Base-by-base conservation (phyloP, 192 early-diverging fungal species). In the Backusella liffmaniae region DNA sequence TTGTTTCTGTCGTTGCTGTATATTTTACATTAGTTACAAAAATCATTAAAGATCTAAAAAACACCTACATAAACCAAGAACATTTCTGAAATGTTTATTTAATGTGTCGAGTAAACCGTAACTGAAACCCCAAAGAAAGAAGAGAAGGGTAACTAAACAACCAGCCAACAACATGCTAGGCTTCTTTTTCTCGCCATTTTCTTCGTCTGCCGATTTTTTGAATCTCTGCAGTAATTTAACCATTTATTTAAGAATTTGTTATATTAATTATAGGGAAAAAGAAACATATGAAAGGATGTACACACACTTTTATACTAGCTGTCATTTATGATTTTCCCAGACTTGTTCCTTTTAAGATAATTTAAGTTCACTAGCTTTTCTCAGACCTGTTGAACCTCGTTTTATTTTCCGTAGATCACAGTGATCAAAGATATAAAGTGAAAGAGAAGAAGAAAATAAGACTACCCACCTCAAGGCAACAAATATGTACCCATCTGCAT, bases 121-220 rank as follows among this genome's bases (percentile, higher is more conserved):
- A 37, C 74, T 72, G 41, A 80, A 80, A 21, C 79, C 79, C 79
- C 79, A 80, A 44, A 80, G 76, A 35, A 80, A 80, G 46, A 80
- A 80, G n/a, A 80, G 79, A 13, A 51, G 10, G 1, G 75, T 80
- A 21, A 80, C 75, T 21, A 80, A 39, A 66, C 65, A 62, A 51
- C 67, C 67, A 29, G 77, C 72, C n/a, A 78, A 34, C 23, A 79
- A 37, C 39, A 76, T 72, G 29, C 69, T 70, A 3, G 56, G 73
- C 26, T 68, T 62, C 26, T 62, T 62, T 62, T 62, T 29, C 26
- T 23, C 56, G 56, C 56, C 56, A 62, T 62, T 62, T 62, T 62
- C 56, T 29, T 13, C 56, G 56, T 62, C 56, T 62, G 56, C 56
- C 12, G 56, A 29, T 62, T 62, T 62, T 62, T 29, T 62, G 26